Conservation (phyloP, 108 stramenopile genomes). For the Conticribra weissflogii region DNA sequence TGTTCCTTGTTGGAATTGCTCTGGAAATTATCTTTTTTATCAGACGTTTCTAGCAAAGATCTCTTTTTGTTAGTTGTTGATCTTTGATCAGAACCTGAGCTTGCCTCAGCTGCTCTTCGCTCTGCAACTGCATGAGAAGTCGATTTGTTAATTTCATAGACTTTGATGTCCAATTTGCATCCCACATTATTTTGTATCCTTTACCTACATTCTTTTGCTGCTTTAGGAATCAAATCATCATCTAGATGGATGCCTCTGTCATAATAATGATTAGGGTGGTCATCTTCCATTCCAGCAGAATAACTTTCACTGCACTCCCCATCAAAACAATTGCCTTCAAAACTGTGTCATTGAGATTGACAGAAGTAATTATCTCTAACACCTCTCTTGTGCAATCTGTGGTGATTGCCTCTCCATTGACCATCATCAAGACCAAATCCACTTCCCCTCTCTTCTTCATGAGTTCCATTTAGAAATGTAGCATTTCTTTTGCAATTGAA, state of each 20-base stretch:
- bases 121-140: conserved; percentile 22
- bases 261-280: not conserved
- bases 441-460: not conserved
- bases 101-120: conserved; percentile 24
- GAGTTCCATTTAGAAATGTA: not conserved
- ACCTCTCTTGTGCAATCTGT: not conserved
- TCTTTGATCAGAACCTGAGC: conserved; percentile 3
- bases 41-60: not conserved
- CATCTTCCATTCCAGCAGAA: not conserved
- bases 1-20: conserved; percentile 3
- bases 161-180: not conserved
- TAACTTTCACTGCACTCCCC: not conserved
- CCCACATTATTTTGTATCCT: conserved; percentile 5
- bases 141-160: not conserved
- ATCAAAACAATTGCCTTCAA: not conserved
- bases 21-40: not conserved
- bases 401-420: not conserved
- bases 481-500: not conserved
- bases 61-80: not conserved
- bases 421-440: not conserved
- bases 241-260: not conserved
- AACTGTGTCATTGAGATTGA: not conserved
- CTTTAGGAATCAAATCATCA: not conserved
- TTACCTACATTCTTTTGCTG: not conserved
- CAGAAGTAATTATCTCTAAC: not conserved